Percentiles rank a stretch among this genome's conserved stretches.
Evolutionary conservation across 768 basidiomycete genomes (phyloP).

Genomic region (Leucocoprinus sp.): DNA sequence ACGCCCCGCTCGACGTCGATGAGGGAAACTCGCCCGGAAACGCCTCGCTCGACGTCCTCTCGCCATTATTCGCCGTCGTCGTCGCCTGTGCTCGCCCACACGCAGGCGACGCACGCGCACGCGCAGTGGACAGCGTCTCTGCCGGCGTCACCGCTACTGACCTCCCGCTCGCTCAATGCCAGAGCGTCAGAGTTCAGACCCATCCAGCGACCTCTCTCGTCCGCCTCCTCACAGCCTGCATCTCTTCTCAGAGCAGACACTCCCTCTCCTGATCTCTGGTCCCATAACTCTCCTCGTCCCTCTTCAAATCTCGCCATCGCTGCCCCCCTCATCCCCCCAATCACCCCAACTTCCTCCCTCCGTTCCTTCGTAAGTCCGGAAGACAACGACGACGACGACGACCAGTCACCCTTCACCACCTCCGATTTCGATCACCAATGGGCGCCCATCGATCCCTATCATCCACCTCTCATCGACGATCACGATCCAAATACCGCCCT

Average conservation of each 20-base stretch:
- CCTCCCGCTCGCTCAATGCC: constrained; percentile 80
- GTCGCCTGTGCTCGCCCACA: constrained; percentile 57
- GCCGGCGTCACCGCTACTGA: constrained; percentile 77
- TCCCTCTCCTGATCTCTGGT: constrained; percentile 88
- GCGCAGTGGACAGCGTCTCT: constrained; percentile 72
- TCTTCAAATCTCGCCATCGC: constrained; percentile 88
- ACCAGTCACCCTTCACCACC: constrained; percentile 55
- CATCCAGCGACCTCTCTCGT: constrained; percentile 70
- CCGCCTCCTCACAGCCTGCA: constrained; percentile 55
- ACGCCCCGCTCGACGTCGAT: constrained; percentile 61
- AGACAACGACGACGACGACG: constrained; percentile 73
- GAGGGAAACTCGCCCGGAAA: constrained; percentile 60
- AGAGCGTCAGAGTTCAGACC: constrained; percentile 89
- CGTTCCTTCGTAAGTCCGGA: constrained; percentile 57
- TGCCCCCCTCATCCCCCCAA: constrained; percentile 72
- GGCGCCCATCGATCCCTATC: too few relatives aligned
- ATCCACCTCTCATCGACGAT: constrained; percentile 21
- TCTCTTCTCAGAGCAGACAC: constrained; percentile 62
- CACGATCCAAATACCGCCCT: constrained; percentile 51
- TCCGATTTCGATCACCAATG: constrained; percentile 53
- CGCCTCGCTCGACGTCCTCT: constrained; percentile 73
- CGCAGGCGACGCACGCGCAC: constrained; percentile 45
- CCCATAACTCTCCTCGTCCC: constrained; percentile 60
- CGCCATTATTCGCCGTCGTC: constrained; percentile 54
- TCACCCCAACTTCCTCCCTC: constrained; percentile 62